Evolutionary conservation across 495 filamentous ascomycete species (phyloP).

Genomic region (Corynascus novoguineensis): DNA sequence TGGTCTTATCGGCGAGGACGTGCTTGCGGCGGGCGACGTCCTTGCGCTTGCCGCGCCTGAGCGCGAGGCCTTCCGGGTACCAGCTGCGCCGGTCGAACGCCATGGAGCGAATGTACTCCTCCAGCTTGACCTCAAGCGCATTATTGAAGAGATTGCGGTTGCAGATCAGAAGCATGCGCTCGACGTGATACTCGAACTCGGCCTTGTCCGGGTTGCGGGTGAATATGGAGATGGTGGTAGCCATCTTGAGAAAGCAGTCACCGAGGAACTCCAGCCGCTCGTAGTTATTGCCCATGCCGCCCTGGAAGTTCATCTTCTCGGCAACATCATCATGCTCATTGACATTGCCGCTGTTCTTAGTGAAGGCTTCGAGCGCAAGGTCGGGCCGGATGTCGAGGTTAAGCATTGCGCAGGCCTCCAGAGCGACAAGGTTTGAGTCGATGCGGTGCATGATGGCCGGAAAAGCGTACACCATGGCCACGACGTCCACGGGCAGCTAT

Average conservation of each 20-base stretch:
- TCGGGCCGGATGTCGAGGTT: constrained; percentile 53
- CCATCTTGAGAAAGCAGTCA: constrained; percentile 93
- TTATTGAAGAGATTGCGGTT: constrained; percentile 82
- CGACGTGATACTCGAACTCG: constrained; percentile 85
- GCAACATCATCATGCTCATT: constrained; percentile 65
- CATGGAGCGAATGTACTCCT: constrained; percentile 73
- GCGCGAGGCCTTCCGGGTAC: constrained; percentile 70
- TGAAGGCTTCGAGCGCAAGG: constrained; percentile 82
- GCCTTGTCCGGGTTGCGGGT: constrained; percentile 67
- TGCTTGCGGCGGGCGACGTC: constrained; percentile 48
- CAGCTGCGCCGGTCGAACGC: constrained; percentile 74
- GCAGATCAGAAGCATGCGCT: constrained; percentile 86
- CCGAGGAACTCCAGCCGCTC: constrained; percentile 93
- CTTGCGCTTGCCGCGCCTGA: constrained; percentile 49
- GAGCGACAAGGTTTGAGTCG: constrained; percentile 73
- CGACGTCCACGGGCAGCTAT: constrained; percentile 59
- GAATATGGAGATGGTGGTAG: constrained; percentile 81
- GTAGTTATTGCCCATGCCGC: constrained; percentile 95
- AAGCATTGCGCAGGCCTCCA: constrained; percentile 58
- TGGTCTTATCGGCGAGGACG: constrained; percentile 75
- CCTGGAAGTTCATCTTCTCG: constrained; percentile 67
- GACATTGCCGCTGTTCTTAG: constrained; percentile 89
- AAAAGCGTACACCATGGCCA: constrained; percentile 64
- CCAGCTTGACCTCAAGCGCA: constrained; percentile 61
- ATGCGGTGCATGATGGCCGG: constrained; percentile 80